Base-by-base conservation (phyloP, 441 rosid species). In the Adansonia grandidieri region DNA sequence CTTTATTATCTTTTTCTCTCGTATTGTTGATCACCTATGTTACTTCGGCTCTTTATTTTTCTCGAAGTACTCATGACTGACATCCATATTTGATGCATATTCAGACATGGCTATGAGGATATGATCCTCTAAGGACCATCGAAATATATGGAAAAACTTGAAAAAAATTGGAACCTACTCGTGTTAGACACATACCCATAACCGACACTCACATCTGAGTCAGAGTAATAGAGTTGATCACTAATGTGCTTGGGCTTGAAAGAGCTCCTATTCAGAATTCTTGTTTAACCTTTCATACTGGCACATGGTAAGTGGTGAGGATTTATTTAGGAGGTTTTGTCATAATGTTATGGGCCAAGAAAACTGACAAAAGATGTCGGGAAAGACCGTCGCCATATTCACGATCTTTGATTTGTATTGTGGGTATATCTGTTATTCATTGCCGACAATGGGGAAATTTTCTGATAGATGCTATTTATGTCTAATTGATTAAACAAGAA, bases 381-480 rank as follows among this genome's bases (percentile, higher is more conserved):
- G 24, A 40, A n/a, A 40, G 50, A 40, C 22, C 14, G 9, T 42
- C 17, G 14, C 3, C 24, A 8, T 66, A 66, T 66, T 15, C 24
- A 42, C 13, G 42, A 65, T 37, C 48, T 65, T 42, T n/a, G 51
- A 66, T 66, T 66, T 66, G 7, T 64, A 64, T 44, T 17, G 28
- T 44, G 10, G 53, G 54, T 68, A 45, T 68, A 45, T 68, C 54
- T 45, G 72, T 68, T 11, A 45, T 68, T 68, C 19, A 47, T 68
- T 20, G 40, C 40, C 40, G 1, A 20, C 11, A n/a, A 17, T 44
- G 71, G 53, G 2, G 20, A 44, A 67, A 5, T 17, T 17, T 14
- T 64, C 20, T 65, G 14, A 17, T 65, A 65, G 50, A 40, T 65
- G 50, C 24, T 40, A n/a, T 17, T 65, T 15, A n/a, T 65, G 22